Base-by-base conservation (phyloP, 176 grass and related monocot species). In the Phoenix dactylifera region DNA sequence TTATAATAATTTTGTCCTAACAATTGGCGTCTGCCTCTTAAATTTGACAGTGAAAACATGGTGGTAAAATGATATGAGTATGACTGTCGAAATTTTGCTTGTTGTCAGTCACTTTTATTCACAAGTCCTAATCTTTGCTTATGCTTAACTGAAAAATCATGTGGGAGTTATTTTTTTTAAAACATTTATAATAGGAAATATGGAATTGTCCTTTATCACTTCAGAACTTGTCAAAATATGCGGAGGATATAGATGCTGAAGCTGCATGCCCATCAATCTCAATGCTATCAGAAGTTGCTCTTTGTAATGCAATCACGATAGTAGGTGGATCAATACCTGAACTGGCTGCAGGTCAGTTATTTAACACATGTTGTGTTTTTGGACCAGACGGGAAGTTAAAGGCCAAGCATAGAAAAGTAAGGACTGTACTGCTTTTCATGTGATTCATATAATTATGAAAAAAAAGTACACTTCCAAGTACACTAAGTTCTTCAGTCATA, bases 241-340 rank as follows among this genome's bases (percentile, higher is more conserved):
- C 66, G 6, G 78, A 89, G 51, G 70, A 89, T 49, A 82, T 89
- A 20, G 78, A 89, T 73, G 86, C 69, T 61, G 57, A 76, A 24
- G 72, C n/a, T 7, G 72, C 78, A 50, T 44, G 9, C 10, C 78
- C 62, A 18, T 85, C 81, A 7, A 65, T 89, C 14, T 82, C 71
- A 0, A 89, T 89, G 78, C 55, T 89, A 30, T 85, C 78, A 9
- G 75, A 82, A 63, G 32, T 78, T 30, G 82, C 79, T 15, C 22
- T 67, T 14, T 9, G 59, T 1, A 50, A 71, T 16, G 76, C 70
- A 50, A 74, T 86, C 65, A 86, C 78, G 16, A 67, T 90, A 15
- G 57, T 86, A 6, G 87, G 82, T 48, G 82, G 87, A 66, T 90
- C 82, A 49, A 59, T 86, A 57, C 86, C 86, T 0, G 86, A 85